Conservation (phyloP, 163 green algal genomes). For the Coccomyxa subellipsoidea region DNA sequence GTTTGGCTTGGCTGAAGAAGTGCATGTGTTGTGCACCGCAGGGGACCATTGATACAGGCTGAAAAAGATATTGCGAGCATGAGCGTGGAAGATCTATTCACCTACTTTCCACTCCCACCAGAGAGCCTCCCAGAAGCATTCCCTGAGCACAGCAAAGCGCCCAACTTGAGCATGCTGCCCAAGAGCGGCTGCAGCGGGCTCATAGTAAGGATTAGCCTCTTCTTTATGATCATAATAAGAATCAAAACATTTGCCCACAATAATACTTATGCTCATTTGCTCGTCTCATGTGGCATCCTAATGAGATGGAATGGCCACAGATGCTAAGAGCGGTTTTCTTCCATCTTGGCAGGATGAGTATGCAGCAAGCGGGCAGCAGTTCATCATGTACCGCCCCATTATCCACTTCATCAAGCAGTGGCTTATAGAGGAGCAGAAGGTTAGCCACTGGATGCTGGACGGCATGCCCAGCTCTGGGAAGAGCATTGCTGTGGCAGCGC, state of each 20-base stretch:
- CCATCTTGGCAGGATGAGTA: slow-evolving; percentile 9
- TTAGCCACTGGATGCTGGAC: slow-evolving; percentile 41
- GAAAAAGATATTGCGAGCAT: background rate
- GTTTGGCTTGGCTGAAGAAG: background rate
- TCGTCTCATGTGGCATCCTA: background rate
- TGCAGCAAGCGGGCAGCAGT: background rate
- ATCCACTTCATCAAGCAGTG: background rate
- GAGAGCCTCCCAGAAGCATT: slow-evolving; percentile 12
- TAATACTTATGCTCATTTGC: background rate
- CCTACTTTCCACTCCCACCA: background rate
- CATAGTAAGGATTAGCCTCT: background rate
- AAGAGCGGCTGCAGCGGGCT: slow-evolving; percentile 10
- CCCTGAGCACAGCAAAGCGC: background rate
- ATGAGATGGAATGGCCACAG: no score
- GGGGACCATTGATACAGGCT: background rate
- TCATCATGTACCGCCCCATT: slow-evolving; percentile 9
- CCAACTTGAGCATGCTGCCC: background rate
- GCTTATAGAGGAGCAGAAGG: background rate
- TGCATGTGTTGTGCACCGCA: background rate
- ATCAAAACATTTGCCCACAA: background rate
- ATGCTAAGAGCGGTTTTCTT: no score
- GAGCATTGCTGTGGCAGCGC: slow-evolving; percentile 54
- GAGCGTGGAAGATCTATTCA: background rate
- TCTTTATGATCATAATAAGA: background rate
- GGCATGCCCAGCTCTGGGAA: slow-evolving; percentile 64